Conservation (phyloP, 192 early-diverging fungal species). For the Coemansia sp. region DNA sequence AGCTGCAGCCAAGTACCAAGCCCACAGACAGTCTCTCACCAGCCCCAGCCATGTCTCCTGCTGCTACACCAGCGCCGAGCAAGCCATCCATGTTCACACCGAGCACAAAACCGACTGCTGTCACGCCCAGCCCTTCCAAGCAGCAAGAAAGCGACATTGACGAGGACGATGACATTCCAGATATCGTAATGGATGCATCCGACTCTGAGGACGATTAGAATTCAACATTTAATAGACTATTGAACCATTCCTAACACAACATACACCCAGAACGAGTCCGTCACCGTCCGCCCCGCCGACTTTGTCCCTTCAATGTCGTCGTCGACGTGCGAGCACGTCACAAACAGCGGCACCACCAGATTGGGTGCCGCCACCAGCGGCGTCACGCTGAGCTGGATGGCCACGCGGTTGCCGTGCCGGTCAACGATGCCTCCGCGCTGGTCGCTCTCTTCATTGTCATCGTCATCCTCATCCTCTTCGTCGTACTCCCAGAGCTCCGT, state of each 20-base stretch:
- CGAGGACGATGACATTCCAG: conserved; percentile 42
- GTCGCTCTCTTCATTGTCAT: conserved; percentile 23
- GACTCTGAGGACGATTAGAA: conserved; percentile 48
- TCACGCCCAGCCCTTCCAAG: not conserved
- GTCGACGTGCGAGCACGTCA: conserved; percentile 43
- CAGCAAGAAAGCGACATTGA: conserved; percentile 7
- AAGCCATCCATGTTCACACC: not conserved
- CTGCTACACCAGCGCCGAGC: not conserved
- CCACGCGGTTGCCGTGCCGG: conserved; percentile 42
- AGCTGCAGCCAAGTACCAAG: not conserved
- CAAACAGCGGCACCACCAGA: conserved; percentile 35
- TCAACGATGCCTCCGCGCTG: conserved; percentile 35
- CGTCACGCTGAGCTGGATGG: conserved; percentile 38
- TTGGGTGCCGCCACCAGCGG: conserved; percentile 13
- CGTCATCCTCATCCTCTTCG: conserved; percentile 66
- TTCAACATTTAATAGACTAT: not conserved
- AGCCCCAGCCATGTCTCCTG: not conserved
- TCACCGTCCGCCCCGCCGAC: conserved; percentile 18
- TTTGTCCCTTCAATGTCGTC: conserved; percentile 31
- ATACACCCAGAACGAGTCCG: conserved; percentile 49
- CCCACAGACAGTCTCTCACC: not conserved
- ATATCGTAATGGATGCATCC: conserved; percentile 53
- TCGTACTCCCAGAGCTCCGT: conserved; percentile 82
- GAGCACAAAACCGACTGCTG: not conserved
- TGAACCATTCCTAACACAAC: conserved; percentile 29